Evolutionary conservation across 768 basidiomycete species (phyloP).

Genomic region (Mycena albidolilacea): DNA sequence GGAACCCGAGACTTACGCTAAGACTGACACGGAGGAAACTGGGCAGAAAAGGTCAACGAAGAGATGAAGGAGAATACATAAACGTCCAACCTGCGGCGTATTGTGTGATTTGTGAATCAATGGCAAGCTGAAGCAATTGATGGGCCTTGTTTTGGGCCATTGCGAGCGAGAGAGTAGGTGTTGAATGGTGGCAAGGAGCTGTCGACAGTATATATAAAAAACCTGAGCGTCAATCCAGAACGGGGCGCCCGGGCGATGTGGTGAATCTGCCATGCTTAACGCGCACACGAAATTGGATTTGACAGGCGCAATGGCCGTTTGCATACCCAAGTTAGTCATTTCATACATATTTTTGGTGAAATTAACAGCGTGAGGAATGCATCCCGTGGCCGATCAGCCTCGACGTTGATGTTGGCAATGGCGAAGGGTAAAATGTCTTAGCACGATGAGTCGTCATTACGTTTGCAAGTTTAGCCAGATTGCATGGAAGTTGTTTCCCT

Average conservation of each 20-base stretch:
- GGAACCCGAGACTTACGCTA: conserved; percentile 6
- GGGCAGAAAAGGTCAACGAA: neutral
- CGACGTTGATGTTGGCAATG: neutral
- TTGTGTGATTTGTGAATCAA: conserved; percentile 17
- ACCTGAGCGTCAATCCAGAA: neutral
- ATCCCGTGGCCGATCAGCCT: neutral
- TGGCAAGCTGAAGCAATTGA: conserved; percentile 12
- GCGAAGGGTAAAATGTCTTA: neutral
- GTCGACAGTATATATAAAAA: neutral
- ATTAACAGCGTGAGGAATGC: neutral
- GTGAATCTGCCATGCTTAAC: neutral
- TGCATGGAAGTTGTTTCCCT: neutral
- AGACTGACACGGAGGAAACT: conserved; percentile 7
- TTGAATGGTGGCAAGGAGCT: neutral
- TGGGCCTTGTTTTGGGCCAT: conserved; percentile 14
- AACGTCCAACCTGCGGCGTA: conserved; percentile 4
- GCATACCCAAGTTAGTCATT: neutral
- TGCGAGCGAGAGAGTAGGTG: neutral
- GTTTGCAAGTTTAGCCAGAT: neutral
- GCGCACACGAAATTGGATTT: neutral
- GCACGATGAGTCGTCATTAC: neutral
- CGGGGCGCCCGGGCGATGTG: neutral
- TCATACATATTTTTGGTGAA: neutral
- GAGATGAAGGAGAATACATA: neutral
- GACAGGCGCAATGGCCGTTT: neutral